Evolutionary conservation across 345 rosid species (phyloP).

Genomic region (Geranium brycei): DNA sequence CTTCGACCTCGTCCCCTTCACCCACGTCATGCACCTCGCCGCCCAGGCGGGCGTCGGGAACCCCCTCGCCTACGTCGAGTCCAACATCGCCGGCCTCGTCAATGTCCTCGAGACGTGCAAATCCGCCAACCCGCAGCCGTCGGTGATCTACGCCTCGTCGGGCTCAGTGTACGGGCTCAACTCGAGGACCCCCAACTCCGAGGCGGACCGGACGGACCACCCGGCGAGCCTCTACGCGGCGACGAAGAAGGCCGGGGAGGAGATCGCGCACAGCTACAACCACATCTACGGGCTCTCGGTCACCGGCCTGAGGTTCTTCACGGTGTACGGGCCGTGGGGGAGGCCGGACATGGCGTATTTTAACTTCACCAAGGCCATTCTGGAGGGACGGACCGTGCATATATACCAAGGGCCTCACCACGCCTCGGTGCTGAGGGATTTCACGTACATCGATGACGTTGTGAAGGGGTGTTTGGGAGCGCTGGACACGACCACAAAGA

Average conservation of each 20-base stretch:
- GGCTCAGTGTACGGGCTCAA: constrained; percentile 18
- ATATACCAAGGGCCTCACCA: constrained; percentile 10
- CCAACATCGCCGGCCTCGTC: constrained; percentile 13
- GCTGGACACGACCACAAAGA: constrained; percentile 12
- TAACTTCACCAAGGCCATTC: constrained; percentile 3
- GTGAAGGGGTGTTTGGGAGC: constrained; percentile 17
- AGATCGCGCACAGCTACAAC: neutral
- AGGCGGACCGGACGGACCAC: constrained; percentile 15
- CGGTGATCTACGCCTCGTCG: constrained; percentile 14
- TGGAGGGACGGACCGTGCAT: constrained; percentile 8
- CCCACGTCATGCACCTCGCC: constrained; percentile 19
- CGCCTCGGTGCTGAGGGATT: neutral
- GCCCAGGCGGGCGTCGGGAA: constrained; percentile 17
- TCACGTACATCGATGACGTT: neutral
- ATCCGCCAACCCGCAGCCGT: constrained; percentile 15
- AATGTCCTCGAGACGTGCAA: constrained; percentile 14
- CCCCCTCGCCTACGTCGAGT: constrained; percentile 10
- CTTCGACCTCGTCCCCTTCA: constrained; percentile 13
- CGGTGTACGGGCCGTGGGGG: constrained; percentile 20
- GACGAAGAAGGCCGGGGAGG: neutral
- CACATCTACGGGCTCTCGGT: constrained; percentile 4
- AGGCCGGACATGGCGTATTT: constrained; percentile 19
- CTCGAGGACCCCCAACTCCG: constrained; percentile 6
- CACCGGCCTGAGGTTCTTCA: constrained; percentile 17
- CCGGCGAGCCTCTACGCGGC: constrained; percentile 3